Evolutionary conservation across 2,329 filamentous ascomycete species (phyloP), one percentile per base, ranked within the genome.

Genomic region (Trichoderma afroharzianum): DNA sequence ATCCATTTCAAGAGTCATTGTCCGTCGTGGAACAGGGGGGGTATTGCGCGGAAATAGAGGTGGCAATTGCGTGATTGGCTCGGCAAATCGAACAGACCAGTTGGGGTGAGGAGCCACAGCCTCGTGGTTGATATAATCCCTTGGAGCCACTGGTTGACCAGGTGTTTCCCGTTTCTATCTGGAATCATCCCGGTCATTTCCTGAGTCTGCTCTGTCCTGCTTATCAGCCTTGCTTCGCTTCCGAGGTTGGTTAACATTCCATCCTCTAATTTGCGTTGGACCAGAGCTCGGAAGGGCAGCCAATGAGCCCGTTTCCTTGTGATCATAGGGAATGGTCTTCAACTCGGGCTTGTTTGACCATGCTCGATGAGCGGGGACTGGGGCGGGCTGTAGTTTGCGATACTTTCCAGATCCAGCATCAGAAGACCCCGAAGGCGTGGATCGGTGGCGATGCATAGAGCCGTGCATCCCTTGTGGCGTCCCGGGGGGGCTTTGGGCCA

Each of bases 261-360:
- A 90, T 1, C 87, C 88, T 32, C 88, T 80, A 36, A 90, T 88
- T 57, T 84, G 83, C 14, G 86, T 88, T 0, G 88, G 88, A 0
- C 87, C 88, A 18, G 85, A 86, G 62, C 83, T 84, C 9, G 88
- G 88, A 33, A 88, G 83, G 15, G 87, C 86, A 63, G 88, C 87
- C 21, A 83, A 84, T 2, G 87, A 83, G 4, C 82, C 82, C 57
- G 88, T 88, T 75, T 90, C 87, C 76, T 89, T 89, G 76, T 89
- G 88, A 24, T 87, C 85, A 74, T 89, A 90, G 47, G 85, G 86
- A 4, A 88, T 87, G 4, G 88, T 88, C 70, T 88, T 85, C n/a
- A 90, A 81, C 74, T 89, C 87, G 18, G 84, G 82, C 75, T 84
- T 85, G 70, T 81, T 81, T 7, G 79, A 77, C 77, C 83, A 85